phyloP scores from a whole-genome alignment of 2,329 filamentous ascomycete genomes.

The Drechslerella coelobrocha region DNA sequence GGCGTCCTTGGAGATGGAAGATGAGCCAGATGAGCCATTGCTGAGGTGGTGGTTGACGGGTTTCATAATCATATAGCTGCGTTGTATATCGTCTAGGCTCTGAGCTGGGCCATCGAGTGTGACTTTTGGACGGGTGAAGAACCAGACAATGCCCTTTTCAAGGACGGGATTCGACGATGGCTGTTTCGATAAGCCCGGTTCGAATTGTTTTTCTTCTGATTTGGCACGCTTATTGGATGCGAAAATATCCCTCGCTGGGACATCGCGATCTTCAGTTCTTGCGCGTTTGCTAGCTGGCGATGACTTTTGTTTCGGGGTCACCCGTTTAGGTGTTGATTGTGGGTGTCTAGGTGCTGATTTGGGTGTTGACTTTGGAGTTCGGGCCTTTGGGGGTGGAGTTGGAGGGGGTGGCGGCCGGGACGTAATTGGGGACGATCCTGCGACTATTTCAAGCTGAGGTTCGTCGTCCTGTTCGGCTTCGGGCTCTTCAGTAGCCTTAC shows the following conservation, averaged over 20 bases:
- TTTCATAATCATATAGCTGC: conserved; percentile 78
- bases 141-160: conserved; percentile 90
- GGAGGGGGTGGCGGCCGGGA: conserved; percentile 28
- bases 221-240: conserved; percentile 40
- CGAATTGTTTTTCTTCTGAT: conserved; percentile 35
- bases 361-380: conserved; percentile 35
- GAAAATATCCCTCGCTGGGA: conserved; percentile 29
- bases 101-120: conserved; percentile 71
- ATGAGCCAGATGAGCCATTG: conserved; percentile 59
- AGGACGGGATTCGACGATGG: conserved; percentile 63
- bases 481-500: conserved; percentile 28
- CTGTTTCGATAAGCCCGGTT: neutral
- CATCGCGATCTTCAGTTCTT: conserved; percentile 48
- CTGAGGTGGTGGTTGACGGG: conserved; percentile 61
- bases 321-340: conserved; percentile 54
- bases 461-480: conserved; percentile 13
- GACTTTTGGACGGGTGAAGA: conserved; percentile 83
- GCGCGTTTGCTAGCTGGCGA: conserved; percentile 16
- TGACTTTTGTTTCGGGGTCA: conserved; percentile 30
- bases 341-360: conserved; percentile 52
- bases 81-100: conserved; percentile 73
- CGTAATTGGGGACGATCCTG: conserved; percentile 7
- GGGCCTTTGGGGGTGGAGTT: conserved; percentile 32
- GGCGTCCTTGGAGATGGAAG: conserved; percentile 54
- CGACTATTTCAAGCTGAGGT: conserved; percentile 8